phyloP scores from a whole-genome alignment of 2,329 filamentous ascomycete species.

The Sordariomycetes sp. region DNA sequence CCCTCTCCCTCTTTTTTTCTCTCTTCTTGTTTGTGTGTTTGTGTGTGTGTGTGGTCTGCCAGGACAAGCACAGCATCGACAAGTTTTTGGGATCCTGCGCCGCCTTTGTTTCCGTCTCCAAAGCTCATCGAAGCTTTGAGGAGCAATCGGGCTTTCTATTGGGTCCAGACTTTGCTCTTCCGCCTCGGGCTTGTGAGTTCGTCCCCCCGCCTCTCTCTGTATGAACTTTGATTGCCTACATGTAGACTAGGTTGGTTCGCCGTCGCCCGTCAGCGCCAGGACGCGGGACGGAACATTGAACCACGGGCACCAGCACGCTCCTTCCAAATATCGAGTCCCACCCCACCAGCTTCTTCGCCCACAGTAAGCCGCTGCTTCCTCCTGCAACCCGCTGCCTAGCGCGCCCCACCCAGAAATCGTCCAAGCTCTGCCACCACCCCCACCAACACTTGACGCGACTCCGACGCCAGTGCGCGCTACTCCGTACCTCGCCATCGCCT shows the following conservation, averaged over 20 bases:
- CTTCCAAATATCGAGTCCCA: background rate
- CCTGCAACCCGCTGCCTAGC: background rate
- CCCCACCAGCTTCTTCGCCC: background rate
- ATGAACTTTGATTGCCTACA: too few relatives aligned
- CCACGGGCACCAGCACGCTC: too few relatives aligned
- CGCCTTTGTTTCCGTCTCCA: too few relatives aligned
- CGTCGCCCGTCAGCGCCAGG: too few relatives aligned
- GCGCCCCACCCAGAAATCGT: background rate
- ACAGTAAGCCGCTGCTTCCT: background rate
- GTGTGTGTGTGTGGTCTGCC: background rate
- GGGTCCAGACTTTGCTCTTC: too few relatives aligned
- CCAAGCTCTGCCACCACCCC: background rate
- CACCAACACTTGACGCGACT: background rate
- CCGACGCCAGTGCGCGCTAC: background rate
- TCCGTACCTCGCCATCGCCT: background rate
- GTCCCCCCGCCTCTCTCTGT: too few relatives aligned
- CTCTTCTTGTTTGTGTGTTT: background rate
- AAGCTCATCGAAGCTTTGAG: too few relatives aligned
- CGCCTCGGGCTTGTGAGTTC: too few relatives aligned
- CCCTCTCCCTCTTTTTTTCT: too few relatives aligned
- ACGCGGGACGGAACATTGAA: too few relatives aligned
- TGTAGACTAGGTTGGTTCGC: background rate
- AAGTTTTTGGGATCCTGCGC: too few relatives aligned
- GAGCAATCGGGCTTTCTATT: background rate
- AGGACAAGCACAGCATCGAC: background rate